Conservation (phyloP, 192 early-diverging fungal species). For the Podila epicladia region DNA sequence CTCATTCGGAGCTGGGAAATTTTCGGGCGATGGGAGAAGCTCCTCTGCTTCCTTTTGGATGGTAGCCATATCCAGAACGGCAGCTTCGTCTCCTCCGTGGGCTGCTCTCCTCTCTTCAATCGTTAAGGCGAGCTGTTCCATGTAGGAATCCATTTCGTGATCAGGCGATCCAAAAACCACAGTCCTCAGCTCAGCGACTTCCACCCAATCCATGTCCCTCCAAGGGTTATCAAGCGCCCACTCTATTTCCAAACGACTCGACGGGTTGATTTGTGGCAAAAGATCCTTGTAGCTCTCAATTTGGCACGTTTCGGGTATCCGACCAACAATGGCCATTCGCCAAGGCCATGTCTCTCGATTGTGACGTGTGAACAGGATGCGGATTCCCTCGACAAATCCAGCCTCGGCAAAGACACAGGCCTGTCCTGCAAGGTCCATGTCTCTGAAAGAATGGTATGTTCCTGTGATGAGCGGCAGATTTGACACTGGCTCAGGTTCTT, state of each 20-base stretch:
- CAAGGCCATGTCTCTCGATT: slow-evolving; percentile 65
- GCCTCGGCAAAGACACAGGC: slow-evolving; percentile 66
- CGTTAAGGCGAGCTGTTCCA: slow-evolving; percentile 19
- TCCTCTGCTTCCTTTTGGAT: slow-evolving; percentile 48
- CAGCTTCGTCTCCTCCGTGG: slow-evolving; percentile 39
- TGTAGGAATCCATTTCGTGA: slow-evolving; percentile 38
- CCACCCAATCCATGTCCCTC: slow-evolving; percentile 69
- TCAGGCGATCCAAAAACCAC: slow-evolving; percentile 48
- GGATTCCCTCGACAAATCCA: slow-evolving; percentile 66
- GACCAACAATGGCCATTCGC: slow-evolving; percentile 65
- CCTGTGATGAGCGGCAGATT: slow-evolving; percentile 51
- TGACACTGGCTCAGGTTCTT: slow-evolving; percentile 22
- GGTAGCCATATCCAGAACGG: slow-evolving; percentile 21
- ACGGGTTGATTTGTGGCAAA: slow-evolving; percentile 37
- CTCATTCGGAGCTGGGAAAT: slow-evolving; percentile 60
- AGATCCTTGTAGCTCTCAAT: slow-evolving; percentile 53
- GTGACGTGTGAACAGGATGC: slow-evolving; percentile 70
- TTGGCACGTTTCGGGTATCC: slow-evolving; percentile 69
- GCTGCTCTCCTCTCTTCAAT: slow-evolving; percentile 42
- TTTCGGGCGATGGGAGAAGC: slow-evolving; percentile 37
- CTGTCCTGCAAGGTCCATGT: slow-evolving; percentile 66
- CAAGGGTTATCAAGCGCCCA: slow-evolving; percentile 61
- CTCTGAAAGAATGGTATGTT: slow-evolving; percentile 65
- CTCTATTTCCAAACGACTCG: slow-evolving; percentile 19
- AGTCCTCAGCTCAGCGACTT: slow-evolving; percentile 54